Evolutionary conservation across 495 filamentous ascomycete genomes (phyloP), one percentile per base, ranked within the genome.

Genomic region (Neurospora cerealis): DNA sequence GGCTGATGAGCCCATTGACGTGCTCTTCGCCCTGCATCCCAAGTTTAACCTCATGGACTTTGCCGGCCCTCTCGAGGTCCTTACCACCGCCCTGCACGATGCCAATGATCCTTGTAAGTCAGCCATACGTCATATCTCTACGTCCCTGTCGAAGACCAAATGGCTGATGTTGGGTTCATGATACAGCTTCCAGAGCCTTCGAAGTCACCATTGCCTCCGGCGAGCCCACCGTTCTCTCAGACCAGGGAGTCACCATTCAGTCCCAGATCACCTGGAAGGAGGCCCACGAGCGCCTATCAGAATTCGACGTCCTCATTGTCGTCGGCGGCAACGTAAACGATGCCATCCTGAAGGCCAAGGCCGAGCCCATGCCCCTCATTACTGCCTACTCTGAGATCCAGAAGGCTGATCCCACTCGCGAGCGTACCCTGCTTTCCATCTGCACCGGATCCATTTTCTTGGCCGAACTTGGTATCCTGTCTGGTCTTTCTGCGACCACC

Each of bases 371-470:
- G 70, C 79, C 83, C 70, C 82, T 91, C 75, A 90, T 92, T 86
- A 83, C 85, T 70, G 89, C 89, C 74, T 93, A 87, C 77, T 85
- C 89, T 73, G 89, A 91, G 77, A 80, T 93, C 70, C 91, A 93
- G 81, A 84, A 87, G 79, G 86, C 85, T 72, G 89, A 92, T 76
- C 90, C 91, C 2, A 84, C 81, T 77, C 89, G 88, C 74, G 91
- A 93, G 83, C 91, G 93, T 69, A 90, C 92, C 4, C 78, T 95
- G 73, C 83, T 94, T 75, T 92, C 91, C 73, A 83, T 96, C 83
- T 93, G 90, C 84, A 93, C 91, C 37, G 93, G 92, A 19, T 87
- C 88, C 40, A 85, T 94, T 37, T 83, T 95, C 75, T 86, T 95
- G 34, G 93, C 90, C 48, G 83, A 91, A 73, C 85, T 88, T 42